These are phyloP conservation scores for Trichoderma harzianum DNA, from an alignment of 2,329 filamentous ascomycete species.

Conservation along the genomic window DNA sequence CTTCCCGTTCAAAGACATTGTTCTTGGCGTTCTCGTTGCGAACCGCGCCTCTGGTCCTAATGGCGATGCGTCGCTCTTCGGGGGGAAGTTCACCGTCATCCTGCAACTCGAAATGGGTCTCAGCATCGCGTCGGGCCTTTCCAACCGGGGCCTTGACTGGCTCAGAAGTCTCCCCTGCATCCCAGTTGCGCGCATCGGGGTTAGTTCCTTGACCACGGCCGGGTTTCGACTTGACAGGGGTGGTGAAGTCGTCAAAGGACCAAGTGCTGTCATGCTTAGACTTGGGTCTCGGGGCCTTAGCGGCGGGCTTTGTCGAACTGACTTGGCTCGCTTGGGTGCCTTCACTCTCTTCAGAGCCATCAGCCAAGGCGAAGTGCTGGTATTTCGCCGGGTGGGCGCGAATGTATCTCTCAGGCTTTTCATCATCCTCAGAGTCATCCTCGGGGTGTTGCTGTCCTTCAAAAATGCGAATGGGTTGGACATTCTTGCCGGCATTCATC, in stretches of 20 bases:
- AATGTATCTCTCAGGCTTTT: constrained; percentile 43
- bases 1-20: constrained; percentile 60
- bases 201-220: constrained; percentile 40
- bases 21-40: constrained; percentile 73
- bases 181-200: constrained; percentile 76
- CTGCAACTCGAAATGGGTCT: constrained; percentile 78
- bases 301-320: constrained; percentile 39
- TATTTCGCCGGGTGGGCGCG: constrained; percentile 76
- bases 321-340: not conserved
- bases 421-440: constrained; percentile 39
- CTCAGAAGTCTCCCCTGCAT: constrained; percentile 51
- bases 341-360: constrained; percentile 56
- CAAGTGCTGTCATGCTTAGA: constrained; percentile 72
- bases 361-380: constrained; percentile 79
- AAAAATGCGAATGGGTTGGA: constrained; percentile 61
- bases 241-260: constrained; percentile 84
- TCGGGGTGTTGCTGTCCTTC: constrained; percentile 48
- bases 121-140: constrained; percentile 71
- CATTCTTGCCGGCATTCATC: constrained; percentile 57
- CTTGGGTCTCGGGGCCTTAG: constrained; percentile 43
- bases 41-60: constrained; percentile 49
- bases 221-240: constrained; percentile 72
- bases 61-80: constrained; percentile 43
- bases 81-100: constrained; percentile 66
- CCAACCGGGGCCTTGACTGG: not conserved